A percentile compares a stretch with the other conserved stretches of the same genome.
Conservation (phyloP, 192 early-diverging fungal species). For the Linnemannia elongata region DNA sequence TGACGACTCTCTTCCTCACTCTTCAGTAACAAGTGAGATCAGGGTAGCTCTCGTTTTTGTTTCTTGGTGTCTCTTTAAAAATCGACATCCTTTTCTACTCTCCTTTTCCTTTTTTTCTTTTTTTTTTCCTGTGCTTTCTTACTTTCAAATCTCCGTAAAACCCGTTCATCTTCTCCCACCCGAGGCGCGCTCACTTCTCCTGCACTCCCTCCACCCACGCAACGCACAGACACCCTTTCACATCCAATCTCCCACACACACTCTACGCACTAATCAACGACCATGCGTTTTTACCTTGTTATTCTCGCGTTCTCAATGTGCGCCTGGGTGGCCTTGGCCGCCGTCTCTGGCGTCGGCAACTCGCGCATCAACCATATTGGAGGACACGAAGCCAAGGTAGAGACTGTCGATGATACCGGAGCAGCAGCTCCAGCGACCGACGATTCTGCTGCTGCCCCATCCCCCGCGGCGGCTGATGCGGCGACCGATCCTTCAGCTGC, state of each 20-base stretch:
- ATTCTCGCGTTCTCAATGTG: slow-evolving; percentile 28
- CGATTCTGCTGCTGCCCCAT: background rate
- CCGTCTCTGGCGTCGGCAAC: background rate
- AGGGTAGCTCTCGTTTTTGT: background rate
- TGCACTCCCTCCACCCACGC: background rate
- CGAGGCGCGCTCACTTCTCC: background rate
- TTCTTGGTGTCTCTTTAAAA: background rate
- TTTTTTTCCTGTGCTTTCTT: background rate
- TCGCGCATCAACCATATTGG: background rate
- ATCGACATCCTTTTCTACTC: background rate
- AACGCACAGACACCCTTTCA: background rate
- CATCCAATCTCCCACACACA: background rate
- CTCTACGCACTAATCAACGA: background rate
- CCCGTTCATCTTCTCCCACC: background rate
- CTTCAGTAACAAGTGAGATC: background rate
- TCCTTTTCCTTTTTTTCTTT: background rate
- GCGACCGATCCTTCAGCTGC: background rate
- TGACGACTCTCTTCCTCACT: background rate
- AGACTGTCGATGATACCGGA: background rate
- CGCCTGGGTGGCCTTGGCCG: slow-evolving; percentile 25
- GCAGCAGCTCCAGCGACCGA: background rate
- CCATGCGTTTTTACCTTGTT: slow-evolving; percentile 28
- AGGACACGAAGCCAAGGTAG: background rate
- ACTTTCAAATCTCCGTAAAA: background rate
- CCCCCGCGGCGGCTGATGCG: slow-evolving; percentile 4